A percentile compares a stretch with the other conserved stretches of the same genome.
Conservation (phyloP, 2,329 filamentous ascomycete genomes). For the Aurifilum marmelostoma region DNA sequence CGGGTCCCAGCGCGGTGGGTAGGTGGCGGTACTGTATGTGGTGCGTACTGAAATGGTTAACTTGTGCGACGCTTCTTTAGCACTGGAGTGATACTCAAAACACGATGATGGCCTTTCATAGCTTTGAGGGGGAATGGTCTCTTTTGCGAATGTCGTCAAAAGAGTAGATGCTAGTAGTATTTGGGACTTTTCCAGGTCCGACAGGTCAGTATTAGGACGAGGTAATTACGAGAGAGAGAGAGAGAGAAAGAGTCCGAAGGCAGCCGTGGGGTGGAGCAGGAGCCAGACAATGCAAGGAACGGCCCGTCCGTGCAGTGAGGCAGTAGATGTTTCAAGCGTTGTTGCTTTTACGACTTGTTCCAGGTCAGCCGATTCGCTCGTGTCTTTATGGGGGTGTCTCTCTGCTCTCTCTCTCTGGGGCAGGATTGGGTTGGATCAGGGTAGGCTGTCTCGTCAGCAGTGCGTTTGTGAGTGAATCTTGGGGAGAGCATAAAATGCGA, state of each 20-base stretch:
- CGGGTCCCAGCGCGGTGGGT: too few relatives aligned
- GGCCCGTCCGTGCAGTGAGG: background rate
- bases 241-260: background rate
- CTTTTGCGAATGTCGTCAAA: too few relatives aligned
- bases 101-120: too few relatives aligned
- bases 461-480: background rate
- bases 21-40: too few relatives aligned
- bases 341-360: background rate
- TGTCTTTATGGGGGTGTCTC: background rate
- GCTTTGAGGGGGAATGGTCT: too few relatives aligned
- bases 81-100: too few relatives aligned
- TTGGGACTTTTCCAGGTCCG: too few relatives aligned
- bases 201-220: too few relatives aligned
- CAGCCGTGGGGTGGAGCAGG: background rate
- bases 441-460: background rate
- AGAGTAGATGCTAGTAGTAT: too few relatives aligned
- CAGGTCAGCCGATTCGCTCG: background rate
- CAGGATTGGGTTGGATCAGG: background rate
- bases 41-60: too few relatives aligned
- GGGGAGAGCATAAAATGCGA: background rate
- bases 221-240: background rate
- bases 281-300: slow-evolving; percentile 2
- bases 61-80: too few relatives aligned
- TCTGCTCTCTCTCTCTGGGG: too few relatives aligned
- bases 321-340: background rate